phyloP scores from a whole-genome alignment of 139 green algal species.

The Chlamydomonas sp. region DNA sequence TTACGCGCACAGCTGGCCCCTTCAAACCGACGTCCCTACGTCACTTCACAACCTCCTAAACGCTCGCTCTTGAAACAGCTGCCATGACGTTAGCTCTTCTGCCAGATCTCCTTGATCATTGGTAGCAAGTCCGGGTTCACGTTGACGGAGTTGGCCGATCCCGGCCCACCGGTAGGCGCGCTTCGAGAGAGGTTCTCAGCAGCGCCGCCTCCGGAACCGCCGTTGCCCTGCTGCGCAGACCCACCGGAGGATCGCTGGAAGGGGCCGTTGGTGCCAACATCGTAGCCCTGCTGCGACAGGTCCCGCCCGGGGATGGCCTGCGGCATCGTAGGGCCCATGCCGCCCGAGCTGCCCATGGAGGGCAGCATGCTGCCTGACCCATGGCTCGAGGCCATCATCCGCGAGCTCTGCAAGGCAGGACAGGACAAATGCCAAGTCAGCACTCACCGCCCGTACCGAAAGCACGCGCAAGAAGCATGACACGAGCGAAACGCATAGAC shows the following conservation, averaged over 20 bases:
- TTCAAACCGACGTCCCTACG: too few species aligned
- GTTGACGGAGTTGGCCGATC: background rate
- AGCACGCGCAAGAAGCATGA: too few species aligned
- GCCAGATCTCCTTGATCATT: constrained; percentile 62
- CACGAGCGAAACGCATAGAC: too few species aligned
- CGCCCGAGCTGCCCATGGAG: too few species aligned
- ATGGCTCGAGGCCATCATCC: background rate
- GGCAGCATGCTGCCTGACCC: too few species aligned
- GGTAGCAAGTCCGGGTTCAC: constrained; percentile 45
- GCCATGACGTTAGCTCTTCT: constrained; percentile 24
- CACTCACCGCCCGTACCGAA: too few species aligned
- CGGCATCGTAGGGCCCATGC: background rate
- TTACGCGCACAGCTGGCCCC: too few species aligned
- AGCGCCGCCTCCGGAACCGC: constrained; percentile 1
- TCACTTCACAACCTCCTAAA: background rate
- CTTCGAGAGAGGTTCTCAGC: background rate
- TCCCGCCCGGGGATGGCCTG: constrained; percentile 32
- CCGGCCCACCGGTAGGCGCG: background rate
- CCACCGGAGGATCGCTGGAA: background rate
- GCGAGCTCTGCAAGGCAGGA: background rate
- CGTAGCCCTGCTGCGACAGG: background rate
- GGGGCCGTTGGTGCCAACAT: background rate
- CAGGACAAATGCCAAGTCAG: background rate
- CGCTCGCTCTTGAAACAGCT: background rate
- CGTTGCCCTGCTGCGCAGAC: background rate